phyloP scores from a whole-genome alignment of 169 alveolate genomes.

The Plasmodium billcollinsi region DNA sequence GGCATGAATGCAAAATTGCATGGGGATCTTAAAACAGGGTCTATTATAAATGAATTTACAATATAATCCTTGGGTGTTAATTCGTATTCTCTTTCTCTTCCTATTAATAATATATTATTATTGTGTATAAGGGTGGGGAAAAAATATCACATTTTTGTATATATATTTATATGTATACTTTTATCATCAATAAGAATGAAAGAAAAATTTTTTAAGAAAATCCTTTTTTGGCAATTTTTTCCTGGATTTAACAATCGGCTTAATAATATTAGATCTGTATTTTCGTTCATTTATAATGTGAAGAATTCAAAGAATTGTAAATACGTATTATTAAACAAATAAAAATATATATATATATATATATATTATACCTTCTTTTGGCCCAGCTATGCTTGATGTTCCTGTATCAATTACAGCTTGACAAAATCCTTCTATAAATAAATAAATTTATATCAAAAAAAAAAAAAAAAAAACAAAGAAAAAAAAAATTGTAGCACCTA shows the following conservation, averaged over 20 bases:
- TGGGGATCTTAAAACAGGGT: conserved; percentile 69
- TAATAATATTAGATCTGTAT: conserved; percentile 58
- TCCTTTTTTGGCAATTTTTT: conserved; percentile 24
- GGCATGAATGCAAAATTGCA: conserved; percentile 77
- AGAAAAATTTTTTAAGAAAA: conserved; percentile 49
- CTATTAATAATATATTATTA: conserved; percentile 1
- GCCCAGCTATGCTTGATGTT: conserved; percentile 76
- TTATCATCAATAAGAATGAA: conserved; percentile 54
- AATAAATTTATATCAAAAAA: neutral
- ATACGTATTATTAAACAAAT: neutral
- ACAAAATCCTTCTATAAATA: conserved; percentile 45
- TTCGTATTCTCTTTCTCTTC: conserved; percentile 53
- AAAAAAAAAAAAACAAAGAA: conserved; percentile 17
- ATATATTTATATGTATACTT: conserved; percentile 10
- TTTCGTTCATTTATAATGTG: conserved; percentile 8
- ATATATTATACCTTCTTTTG: conserved; percentile 36
- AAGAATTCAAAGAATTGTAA: neutral
- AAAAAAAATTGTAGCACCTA: neutral
- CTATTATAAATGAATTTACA: conserved; percentile 49
- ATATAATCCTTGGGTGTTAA: conserved; percentile 72
- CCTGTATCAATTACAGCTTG: conserved; percentile 76
- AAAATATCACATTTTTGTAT: conserved; percentile 9
- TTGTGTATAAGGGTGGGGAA: neutral
- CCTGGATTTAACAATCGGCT: conserved; percentile 46
- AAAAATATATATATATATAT: neutral